These are phyloP conservation scores for Monosporascus cannonballus DNA, from an alignment of 2,329 filamentous ascomycete species.

Conservation along the genomic window DNA sequence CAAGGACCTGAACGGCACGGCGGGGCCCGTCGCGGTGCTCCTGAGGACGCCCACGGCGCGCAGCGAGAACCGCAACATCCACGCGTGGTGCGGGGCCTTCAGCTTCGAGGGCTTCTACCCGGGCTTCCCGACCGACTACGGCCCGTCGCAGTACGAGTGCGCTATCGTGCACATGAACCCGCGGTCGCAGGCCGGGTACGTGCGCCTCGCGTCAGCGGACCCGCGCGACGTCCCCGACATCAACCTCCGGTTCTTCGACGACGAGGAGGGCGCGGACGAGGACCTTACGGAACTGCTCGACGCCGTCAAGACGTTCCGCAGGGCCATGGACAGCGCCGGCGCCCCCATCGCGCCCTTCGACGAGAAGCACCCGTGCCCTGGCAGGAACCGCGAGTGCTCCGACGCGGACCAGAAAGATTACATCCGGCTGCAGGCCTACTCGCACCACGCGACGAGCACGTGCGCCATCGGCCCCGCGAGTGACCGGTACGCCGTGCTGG, in stretches of 20 bases:
- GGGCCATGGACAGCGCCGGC: constrained; percentile 14
- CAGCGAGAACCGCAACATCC: constrained; percentile 21
- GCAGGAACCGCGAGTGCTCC: constrained; percentile 28
- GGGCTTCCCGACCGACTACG: constrained; percentile 25
- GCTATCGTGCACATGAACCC: constrained; percentile 36
- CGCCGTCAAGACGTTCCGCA: constrained; percentile 19
- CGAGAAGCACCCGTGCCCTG: constrained; percentile 23
- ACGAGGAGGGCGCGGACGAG: constrained; percentile 41
- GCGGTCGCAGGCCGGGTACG: constrained; percentile 54
- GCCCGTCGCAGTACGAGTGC: constrained; percentile 27
- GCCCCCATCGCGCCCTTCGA: constrained; percentile 19
- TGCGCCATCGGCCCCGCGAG: constrained; percentile 45
- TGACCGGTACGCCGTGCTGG: constrained; percentile 48
- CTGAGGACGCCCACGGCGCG: constrained; percentile 23
- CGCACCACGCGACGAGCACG: constrained; percentile 51
- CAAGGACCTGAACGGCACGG: constrained; percentile 18
- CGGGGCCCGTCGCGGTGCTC: constrained; percentile 25
- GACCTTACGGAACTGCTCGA: constrained; percentile 35
- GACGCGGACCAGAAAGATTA: constrained; percentile 27
- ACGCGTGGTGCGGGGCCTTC: constrained; percentile 23
- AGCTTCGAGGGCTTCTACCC: constrained; percentile 27
- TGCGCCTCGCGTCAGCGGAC: constrained; percentile 53
- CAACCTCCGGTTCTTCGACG: constrained; percentile 51
- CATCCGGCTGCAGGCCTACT: constrained; percentile 38
- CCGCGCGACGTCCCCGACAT: constrained; percentile 58